phyloP scores from a whole-genome alignment of 1,284 basidiomycete species.

The Naganishia albida region DNA sequence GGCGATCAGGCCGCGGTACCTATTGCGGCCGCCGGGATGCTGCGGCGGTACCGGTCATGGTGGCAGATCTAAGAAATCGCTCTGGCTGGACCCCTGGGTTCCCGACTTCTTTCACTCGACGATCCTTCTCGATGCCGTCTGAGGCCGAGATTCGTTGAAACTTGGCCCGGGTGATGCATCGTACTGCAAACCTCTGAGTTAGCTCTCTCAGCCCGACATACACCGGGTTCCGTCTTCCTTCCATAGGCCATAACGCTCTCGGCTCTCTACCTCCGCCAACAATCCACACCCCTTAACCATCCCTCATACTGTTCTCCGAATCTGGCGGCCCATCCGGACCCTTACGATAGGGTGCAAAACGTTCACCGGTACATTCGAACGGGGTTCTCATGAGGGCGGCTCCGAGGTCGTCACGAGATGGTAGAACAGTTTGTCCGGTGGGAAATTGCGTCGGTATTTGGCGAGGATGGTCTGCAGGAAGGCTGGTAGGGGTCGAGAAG shows the following conservation, averaged over 20 bases:
- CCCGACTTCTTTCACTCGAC: too few relatives aligned
- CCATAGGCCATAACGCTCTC: constrained; percentile 2
- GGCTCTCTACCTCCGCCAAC: constrained; percentile 36
- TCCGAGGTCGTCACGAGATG: constrained; percentile 46
- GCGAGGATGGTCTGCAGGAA: constrained; percentile 56
- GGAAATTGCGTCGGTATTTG: constrained; percentile 51
- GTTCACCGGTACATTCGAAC: constrained; percentile 50
- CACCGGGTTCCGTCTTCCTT: constrained; percentile 9
- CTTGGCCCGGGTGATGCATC: too few relatives aligned
- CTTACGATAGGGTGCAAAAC: constrained; percentile 48
- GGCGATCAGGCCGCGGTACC: too few relatives aligned
- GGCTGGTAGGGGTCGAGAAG: constrained; percentile 51
- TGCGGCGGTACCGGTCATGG: too few relatives aligned
- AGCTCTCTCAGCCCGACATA: constrained; percentile 28
- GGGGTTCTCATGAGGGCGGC: too few relatives aligned
- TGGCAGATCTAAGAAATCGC: too few relatives aligned
- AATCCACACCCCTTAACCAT: constrained; percentile 47
- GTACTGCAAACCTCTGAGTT: constrained; percentile 24
- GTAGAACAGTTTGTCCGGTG: constrained; percentile 48
- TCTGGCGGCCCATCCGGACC: constrained; percentile 47
- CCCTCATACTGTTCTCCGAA: constrained; percentile 41
- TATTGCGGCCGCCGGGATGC: too few relatives aligned
- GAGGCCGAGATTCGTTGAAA: too few relatives aligned
- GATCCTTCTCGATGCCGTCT: too few relatives aligned
- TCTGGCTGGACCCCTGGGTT: too few relatives aligned